Percentiles rank a stretch among this genome's conserved stretches.
Conservation (phyloP, 345 rosid genomes). For the Cardamine occulta region DNA sequence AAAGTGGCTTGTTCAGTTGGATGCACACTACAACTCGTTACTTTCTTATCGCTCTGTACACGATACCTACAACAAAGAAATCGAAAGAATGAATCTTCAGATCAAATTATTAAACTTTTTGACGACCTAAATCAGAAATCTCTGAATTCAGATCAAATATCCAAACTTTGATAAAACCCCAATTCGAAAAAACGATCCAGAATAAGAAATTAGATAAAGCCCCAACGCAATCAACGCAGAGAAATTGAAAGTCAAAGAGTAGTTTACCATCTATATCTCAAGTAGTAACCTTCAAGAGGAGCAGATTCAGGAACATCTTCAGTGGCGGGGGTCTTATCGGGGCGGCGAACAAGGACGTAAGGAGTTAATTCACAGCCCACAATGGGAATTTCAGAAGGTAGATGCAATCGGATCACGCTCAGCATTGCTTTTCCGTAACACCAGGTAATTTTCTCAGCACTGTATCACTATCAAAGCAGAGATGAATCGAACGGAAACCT, state of each 20-base stretch:
- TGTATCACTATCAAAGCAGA: conserved; percentile 42
- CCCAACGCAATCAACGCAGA: not conserved
- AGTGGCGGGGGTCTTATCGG: conserved; percentile 62
- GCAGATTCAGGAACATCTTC: conserved; percentile 89
- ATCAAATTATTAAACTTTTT: not conserved
- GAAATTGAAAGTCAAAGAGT: not conserved
- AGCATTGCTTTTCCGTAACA: conserved; percentile 75
- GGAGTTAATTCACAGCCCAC: conserved; percentile 99
- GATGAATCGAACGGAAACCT: conserved; percentile 28
- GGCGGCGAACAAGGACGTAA: conserved; percentile 81
- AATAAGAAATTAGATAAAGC: not conserved
- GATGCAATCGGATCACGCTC: conserved; percentile 94
- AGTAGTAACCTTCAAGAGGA: conserved; percentile 81
- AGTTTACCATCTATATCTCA: conserved; percentile 91
- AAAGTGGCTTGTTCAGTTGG: conserved; percentile 93
- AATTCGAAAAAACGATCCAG: conserved; percentile 8
- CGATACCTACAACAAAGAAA: conserved; percentile 67
- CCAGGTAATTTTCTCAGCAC: conserved; percentile 44
- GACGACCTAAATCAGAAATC: conserved; percentile 6
- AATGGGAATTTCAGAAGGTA: conserved; percentile 97
- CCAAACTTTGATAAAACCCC: conserved; percentile 20
- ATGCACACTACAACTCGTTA: conserved; percentile 86
- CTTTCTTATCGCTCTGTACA: conserved; percentile 92
- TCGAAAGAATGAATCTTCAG: not conserved
- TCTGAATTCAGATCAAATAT: not conserved